Conservation (phyloP, 192 early-diverging fungal genomes). For the Podila epigama region DNA sequence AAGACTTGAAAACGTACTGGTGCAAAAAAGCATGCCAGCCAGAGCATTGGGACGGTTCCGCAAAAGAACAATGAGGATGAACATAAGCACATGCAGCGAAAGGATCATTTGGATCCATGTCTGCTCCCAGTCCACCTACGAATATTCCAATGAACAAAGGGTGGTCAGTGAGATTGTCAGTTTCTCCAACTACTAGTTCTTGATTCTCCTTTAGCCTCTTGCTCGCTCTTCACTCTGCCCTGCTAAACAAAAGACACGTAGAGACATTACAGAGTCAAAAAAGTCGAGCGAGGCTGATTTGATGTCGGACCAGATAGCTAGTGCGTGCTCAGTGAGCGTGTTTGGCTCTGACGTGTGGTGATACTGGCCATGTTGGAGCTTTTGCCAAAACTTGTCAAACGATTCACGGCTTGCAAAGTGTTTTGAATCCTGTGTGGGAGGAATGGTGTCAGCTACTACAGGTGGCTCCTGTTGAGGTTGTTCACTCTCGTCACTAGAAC, state of each 20-base stretch:
- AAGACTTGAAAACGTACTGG: conserved; percentile 25
- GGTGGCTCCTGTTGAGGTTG: neutral
- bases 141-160: no score
- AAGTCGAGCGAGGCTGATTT: conserved; percentile 23
- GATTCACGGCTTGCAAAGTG: conserved; percentile 16
- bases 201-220: neutral
- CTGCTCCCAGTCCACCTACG: conserved; percentile 61
- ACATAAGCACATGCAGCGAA: conserved; percentile 44
- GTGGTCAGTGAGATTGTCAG: no score
- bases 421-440: neutral
- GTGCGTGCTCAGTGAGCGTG: conserved; percentile 9
- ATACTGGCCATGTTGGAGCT: conserved; percentile 3
- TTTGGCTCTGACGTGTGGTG: neutral
- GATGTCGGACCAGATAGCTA: conserved; percentile 20
- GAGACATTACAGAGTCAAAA: conserved; percentile 16
- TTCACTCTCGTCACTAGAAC: neutral
- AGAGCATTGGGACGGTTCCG: conserved; percentile 51
- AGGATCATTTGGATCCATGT: conserved; percentile 54
- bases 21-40: conserved; percentile 50
- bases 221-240: neutral
- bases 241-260: neutral
- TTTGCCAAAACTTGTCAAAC: conserved; percentile 45
- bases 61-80: conserved; percentile 43
- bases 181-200: no score
- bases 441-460: neutral